Evolutionary conservation across 106 monocot genomes (phyloP), one percentile per base, ranked within the genome.

Genomic region (Xerophyta viscosa): DNA sequence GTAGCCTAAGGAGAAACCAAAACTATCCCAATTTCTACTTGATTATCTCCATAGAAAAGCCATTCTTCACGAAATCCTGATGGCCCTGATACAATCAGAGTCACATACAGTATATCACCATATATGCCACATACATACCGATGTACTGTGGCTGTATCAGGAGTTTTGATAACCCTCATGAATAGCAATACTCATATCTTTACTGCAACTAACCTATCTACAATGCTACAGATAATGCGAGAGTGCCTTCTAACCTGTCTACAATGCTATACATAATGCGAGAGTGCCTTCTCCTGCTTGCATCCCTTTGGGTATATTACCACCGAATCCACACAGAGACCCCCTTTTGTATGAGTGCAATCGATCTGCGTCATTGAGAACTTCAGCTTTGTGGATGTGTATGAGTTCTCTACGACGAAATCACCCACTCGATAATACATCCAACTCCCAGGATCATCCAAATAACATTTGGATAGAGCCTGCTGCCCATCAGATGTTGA

Each of bases 351-450:
- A 48, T 61, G 61, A 14, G 61, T 61, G 47, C 61, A 61, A n/a
- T 61, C 61, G 23, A 61, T 61, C 31, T 61, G 61, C 22, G 30
- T 61, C 61, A 61, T 61, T 12, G 61, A 61, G 31, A 61, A 61
- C 61, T 31, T 61, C 30, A 61, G 30, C 27, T 24, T 61, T 8
- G 61, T 47, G 7, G 20, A 8, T 29, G 18, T 11, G n/a, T 48
- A 19, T 0, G 61, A 46, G 21, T 11, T 36, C 31, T 22, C 33
- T 0, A 61, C 47, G 11, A 29, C 46, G 48, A 61, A 61, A 48
- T 61, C 48, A 6, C 61, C 61, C 4, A 48, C 61, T 12, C 27
- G 61, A 48, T 33, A 33, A 15, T 48, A 27, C 0, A 33, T 48
- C 61, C 61, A 61, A n/a, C 22, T 4, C 48, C 61, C 61, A 24